Percentiles rank a stretch among this genome's conserved stretches.
Conservation (phyloP, 805 yeast genomes). For the Zygosaccharomyces bailii region DNA sequence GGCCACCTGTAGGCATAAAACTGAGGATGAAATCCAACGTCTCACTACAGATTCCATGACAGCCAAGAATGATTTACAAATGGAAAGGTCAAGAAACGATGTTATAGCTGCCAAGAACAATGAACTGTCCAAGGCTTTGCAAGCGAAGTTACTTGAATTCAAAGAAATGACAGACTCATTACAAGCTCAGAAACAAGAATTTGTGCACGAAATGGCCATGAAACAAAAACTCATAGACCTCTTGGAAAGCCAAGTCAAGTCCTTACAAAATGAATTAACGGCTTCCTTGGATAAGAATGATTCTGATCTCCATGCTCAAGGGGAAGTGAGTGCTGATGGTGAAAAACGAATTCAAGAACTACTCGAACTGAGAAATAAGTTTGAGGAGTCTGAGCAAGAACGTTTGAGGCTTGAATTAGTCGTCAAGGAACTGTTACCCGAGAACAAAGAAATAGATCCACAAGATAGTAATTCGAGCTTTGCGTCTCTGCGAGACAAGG, state of each 20-base stretch:
- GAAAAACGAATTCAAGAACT: constrained; percentile 34
- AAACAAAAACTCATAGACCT: constrained; percentile 61
- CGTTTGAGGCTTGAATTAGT: constrained; percentile 43
- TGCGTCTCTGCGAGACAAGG: constrained; percentile 11
- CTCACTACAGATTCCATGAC: constrained; percentile 42
- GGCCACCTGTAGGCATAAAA: constrained; percentile 23
- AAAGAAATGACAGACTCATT: constrained; percentile 46
- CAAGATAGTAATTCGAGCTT: constrained; percentile 11
- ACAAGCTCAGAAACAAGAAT: constrained; percentile 45
- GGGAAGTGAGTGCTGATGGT: constrained; percentile 29
- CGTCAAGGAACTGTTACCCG: constrained; percentile 42
- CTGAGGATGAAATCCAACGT: constrained; percentile 59
- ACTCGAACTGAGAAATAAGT: constrained; percentile 28
- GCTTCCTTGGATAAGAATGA: constrained; percentile 48
- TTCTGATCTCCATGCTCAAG: constrained; percentile 39
- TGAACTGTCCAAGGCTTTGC: constrained; percentile 39
- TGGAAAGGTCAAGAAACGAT: constrained; percentile 31
- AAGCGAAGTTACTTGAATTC: constrained; percentile 43
- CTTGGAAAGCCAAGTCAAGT: constrained; percentile 36
- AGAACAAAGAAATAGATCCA: constrained; percentile 6
- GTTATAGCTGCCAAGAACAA: constrained; percentile 37
- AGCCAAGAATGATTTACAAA: constrained; percentile 28
- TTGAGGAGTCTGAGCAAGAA: constrained; percentile 35
- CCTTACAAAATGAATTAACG: constrained; percentile 45
- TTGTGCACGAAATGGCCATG: constrained; percentile 52